Conservation (phyloP, 2,329 filamentous ascomycete species). For the Exophiala calicioides region DNA sequence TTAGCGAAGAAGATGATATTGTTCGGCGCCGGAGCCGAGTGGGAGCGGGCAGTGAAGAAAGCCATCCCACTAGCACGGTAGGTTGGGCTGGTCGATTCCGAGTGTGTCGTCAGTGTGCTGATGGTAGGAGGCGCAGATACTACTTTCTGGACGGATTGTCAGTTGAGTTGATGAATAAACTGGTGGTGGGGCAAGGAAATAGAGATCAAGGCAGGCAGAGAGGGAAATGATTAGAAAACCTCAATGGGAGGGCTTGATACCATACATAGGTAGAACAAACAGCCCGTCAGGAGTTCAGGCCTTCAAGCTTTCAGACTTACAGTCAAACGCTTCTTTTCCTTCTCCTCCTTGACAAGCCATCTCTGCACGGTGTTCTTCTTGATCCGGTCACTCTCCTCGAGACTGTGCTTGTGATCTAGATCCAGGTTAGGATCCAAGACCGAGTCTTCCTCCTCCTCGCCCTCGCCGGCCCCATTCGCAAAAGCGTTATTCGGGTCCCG, state of each 20-base stretch:
- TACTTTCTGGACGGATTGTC: too few species aligned
- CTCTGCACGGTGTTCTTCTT: constrained; percentile 79
- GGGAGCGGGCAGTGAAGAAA: constrained; percentile 67
- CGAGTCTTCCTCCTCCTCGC: constrained; percentile 60
- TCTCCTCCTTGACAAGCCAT: constrained; percentile 64
- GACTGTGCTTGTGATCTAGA: constrained; percentile 68
- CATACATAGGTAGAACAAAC: too few species aligned
- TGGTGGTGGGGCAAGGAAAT: not conserved
- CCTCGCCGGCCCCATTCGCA: constrained; percentile 53
- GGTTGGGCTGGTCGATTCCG: constrained; percentile 16
- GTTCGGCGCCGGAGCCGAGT: constrained; percentile 64
- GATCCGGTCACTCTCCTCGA: constrained; percentile 73
- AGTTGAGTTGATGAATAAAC: constrained; percentile 1
- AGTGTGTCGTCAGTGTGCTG: constrained; percentile 10
- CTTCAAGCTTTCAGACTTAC: constrained; percentile 13
- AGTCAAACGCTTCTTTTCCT: constrained; percentile 60
- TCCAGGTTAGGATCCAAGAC: constrained; percentile 52
- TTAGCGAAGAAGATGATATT: constrained; percentile 74
- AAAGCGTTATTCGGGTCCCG: constrained; percentile 16
- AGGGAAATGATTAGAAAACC: too few species aligned
- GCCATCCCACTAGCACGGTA: constrained; percentile 58
- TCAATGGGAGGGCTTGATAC: too few species aligned
- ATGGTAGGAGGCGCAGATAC: constrained; percentile 3
- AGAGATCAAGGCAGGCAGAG: not conserved
- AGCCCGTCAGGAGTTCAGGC: not conserved